Evolutionary conservation across 2,329 filamentous ascomycete genomes (phyloP), one percentile per base, ranked within the genome.

Genomic region (Apiospora saccharicola): DNA sequence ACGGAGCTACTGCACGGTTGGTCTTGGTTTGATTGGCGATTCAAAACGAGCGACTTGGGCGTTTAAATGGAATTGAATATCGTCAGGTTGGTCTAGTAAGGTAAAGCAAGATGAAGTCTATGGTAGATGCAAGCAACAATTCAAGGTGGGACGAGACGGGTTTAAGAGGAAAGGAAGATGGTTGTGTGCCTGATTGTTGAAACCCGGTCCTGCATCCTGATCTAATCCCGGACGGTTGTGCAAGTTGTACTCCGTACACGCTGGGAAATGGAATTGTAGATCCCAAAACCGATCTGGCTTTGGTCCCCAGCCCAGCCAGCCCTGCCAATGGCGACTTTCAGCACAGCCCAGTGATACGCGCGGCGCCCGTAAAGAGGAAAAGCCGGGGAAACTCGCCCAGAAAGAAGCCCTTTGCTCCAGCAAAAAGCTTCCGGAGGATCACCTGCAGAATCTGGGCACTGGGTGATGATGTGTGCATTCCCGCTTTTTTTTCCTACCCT

Each of bases 401-500:
- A 37, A 37, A 6, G 6, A 37, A 6, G 6, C 37, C 8, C 37
- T 37, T 37, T 37, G 37, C 37, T 37, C 37, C 37, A 37, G 37
- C 37, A 41, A 41, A 41, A 41, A 47, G 44, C 44, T 4, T 44
- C 16, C 16, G 16, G 16, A 16, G 37, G 37, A 41, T 41, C 37
- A 7, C 19, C 30, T 34, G 51, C 26, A 34, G 51, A 26, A 57
- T 30, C 10, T 37, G 53, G 34, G 53, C 37, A 30, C 10, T 37
- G 53, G 34, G 53, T 61, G 53, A 61, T 61, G 53, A 61, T 61
- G 53, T 61, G 53, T 61, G 30, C 53, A 61, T 19, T 22, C 41
- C 57, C 57, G 34, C 34, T 64, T 64, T 57, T 64, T 64, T 64
- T 53, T 64, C 37, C 34, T 30, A 41, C 30, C 26, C 51, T 64